These are phyloP conservation scores for Retiboletus fuscus DNA, from an alignment of 1,284 basidiomycete genomes.

Conservation along the genomic window DNA sequence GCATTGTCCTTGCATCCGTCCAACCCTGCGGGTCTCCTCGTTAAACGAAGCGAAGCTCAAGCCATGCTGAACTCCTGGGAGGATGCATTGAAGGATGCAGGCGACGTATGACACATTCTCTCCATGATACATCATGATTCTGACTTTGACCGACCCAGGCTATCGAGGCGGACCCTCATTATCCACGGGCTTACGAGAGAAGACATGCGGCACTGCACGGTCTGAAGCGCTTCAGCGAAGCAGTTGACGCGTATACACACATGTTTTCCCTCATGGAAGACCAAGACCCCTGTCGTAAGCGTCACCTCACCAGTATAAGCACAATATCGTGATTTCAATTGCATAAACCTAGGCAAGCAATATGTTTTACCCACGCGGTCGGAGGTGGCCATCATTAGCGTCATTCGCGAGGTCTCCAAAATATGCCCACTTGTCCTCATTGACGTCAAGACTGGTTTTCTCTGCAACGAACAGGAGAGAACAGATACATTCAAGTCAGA, in stretches of 20 bases:
- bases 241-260: too few species aligned
- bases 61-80: background rate
- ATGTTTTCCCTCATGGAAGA: conserved; percentile 11
- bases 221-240: conserved; percentile 19
- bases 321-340: too few species aligned
- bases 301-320: background rate
- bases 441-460: too few species aligned
- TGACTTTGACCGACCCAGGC: background rate
- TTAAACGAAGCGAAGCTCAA: conserved; percentile 23
- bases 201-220: conserved; percentile 12
- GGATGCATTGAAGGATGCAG: conserved; percentile 10
- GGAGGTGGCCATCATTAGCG: background rate
- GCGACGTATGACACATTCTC: background rate
- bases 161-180: background rate
- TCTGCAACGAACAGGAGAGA: too few species aligned
- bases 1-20: conserved; percentile 9
- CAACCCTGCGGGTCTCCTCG: conserved; percentile 13
- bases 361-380: background rate
- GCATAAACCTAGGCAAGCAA: background rate
- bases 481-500: too few species aligned
- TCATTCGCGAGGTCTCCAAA: background rate
- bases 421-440: too few species aligned
- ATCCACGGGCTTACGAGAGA: background rate
- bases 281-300: conserved; percentile 1
- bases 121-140: background rate